Percentiles rank a stretch among this genome's conserved stretches.
phyloP scores from a whole-genome alignment of 1,284 basidiomycete genomes.

The Heliocybe sulcata region DNA sequence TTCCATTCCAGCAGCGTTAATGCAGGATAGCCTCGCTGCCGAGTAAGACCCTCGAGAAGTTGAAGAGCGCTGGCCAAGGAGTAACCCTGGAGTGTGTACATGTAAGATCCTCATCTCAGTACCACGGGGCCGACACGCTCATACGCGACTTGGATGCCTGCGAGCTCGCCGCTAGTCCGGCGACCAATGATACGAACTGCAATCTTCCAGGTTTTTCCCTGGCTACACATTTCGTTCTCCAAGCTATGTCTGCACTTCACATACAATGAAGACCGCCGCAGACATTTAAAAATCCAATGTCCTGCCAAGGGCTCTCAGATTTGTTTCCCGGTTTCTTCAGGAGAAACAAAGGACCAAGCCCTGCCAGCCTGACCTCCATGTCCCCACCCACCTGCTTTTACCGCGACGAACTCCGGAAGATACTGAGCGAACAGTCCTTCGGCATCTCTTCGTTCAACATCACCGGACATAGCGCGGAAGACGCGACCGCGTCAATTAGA shows the following conservation, averaged over 20 bases:
- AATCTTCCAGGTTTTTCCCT: not conserved
- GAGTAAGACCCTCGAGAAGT: not conserved
- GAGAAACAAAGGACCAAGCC: not conserved
- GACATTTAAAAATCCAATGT: not conserved
- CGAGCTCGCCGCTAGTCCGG: not conserved
- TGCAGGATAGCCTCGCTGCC: not conserved
- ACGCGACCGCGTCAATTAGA: conserved; percentile 45
- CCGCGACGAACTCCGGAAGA: conserved; percentile 41
- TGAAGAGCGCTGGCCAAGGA: not conserved
- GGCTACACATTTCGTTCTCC: not conserved
- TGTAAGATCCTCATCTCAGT: not conserved
- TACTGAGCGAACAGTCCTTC: conserved; percentile 52
- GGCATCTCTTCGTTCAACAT: conserved; percentile 44
- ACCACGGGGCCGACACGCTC: not conserved
- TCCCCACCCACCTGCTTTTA: conserved; percentile 28
- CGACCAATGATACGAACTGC: not conserved
- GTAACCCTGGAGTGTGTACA: not conserved
- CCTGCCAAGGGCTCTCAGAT: not conserved
- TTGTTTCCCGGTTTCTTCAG: not conserved
- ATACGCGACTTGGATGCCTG: not conserved
- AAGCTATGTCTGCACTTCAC: not conserved
- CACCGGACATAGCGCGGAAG: conserved; percentile 25
- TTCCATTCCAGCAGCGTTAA: not conserved
- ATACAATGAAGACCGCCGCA: not conserved
- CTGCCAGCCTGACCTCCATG: not conserved